These are phyloP conservation scores for Comarum palustre DNA, from an alignment of 306 rosid genomes.

Conservation along the genomic window DNA sequence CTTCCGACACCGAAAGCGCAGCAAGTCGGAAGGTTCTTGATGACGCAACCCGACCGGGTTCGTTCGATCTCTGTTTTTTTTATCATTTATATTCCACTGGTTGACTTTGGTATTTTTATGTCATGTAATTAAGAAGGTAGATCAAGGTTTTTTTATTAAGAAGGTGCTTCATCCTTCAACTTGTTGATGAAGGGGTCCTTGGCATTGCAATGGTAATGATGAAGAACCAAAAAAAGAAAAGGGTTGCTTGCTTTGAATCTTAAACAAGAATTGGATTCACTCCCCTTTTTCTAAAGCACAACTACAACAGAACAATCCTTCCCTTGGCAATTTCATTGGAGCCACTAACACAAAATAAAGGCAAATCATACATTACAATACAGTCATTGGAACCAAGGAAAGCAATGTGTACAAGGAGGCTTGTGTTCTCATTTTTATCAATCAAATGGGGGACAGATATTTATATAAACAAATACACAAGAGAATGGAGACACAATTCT, in stretches of 20 bases:
- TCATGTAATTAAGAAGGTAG: no score
- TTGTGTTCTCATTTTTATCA: background rate
- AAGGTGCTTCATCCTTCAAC: background rate
- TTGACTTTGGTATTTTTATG: no score
- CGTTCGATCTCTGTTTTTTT: no score
- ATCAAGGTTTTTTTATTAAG: no score
- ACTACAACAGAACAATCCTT: background rate
- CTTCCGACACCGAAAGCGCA: constrained; percentile 27
- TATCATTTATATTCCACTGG: no score
- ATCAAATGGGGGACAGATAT: constrained; percentile 5
- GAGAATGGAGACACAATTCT: constrained; percentile 20
- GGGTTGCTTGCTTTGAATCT: background rate
- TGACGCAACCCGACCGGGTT: no score
- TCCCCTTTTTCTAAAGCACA: background rate
- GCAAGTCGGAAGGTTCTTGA: no score
- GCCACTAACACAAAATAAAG: background rate
- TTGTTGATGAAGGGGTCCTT: background rate
- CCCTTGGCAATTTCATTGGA: background rate
- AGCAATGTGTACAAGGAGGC: background rate
- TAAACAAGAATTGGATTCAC: background rate
- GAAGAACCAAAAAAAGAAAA: background rate
- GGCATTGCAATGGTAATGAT: background rate
- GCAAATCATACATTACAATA: background rate
- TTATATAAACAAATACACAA: constrained; percentile 15
- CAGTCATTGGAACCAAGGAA: background rate